These are phyloP conservation scores for Haematococcus lacustris DNA, from an alignment of 139 green algal genomes.

Conservation along the genomic window DNA sequence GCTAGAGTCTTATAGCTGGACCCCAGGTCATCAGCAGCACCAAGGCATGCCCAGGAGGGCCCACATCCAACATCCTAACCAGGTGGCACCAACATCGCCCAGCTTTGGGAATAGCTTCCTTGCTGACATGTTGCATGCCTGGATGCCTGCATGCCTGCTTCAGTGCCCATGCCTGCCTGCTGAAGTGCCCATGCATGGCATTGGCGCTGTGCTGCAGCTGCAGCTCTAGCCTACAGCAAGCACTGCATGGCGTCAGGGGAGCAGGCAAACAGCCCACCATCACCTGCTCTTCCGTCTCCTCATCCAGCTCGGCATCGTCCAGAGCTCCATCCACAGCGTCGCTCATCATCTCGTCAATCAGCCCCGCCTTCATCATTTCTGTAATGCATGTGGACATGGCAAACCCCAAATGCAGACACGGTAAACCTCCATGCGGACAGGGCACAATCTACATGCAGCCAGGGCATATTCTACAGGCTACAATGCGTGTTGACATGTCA, in stretches of 20 bases:
- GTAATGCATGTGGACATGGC: no score
- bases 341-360: conserved; percentile 87
- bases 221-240: not conserved
- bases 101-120: not conserved
- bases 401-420: no score
- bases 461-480: no score
- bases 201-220: not conserved
- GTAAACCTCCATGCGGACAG: no score
- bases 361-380: conserved; percentile 84
- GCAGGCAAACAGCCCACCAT: not conserved
- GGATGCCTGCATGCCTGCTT: not conserved
- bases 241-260: not conserved
- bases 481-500: no score
- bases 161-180: not conserved
- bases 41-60: no score
- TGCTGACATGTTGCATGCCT: not conserved
- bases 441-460: no score
- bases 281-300: conserved; percentile 35
- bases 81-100: no score
- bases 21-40: no score
- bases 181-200: not conserved
- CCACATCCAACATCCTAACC: no score
- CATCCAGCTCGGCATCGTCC: conserved; percentile 58
- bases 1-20: no score
- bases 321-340: conserved; percentile 68